Evolutionary conservation across 2,329 filamentous ascomycete species (phyloP).

Genomic region (Colletotrichum sp.): DNA sequence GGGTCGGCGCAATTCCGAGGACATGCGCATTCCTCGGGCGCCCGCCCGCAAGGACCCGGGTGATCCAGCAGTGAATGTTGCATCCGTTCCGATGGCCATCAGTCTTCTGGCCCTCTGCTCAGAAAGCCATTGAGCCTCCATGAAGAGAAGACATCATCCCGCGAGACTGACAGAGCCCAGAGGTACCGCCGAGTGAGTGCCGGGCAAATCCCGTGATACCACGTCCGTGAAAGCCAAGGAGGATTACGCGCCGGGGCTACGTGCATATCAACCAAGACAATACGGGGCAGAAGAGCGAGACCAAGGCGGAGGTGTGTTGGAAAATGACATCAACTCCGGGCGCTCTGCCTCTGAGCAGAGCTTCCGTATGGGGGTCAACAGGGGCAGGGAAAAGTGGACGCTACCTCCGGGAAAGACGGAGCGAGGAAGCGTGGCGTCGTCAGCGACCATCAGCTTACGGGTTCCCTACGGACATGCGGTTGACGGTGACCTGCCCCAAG

Average conservation of each 20-base stretch:
- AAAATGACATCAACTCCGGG: conserved; percentile 21
- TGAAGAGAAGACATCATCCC: background rate
- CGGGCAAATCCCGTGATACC: background rate
- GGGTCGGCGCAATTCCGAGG: conserved; percentile 6
- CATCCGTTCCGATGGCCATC: background rate
- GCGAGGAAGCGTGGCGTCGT: conserved; percentile 6
- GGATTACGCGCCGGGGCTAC: background rate
- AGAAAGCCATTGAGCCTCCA: background rate
- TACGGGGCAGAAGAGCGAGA: conserved; percentile 1
- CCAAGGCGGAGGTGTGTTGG: conserved; percentile 18
- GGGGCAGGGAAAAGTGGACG: conserved; percentile 14
- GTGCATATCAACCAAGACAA: conserved; percentile 6
- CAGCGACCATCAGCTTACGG: conserved; percentile 13
- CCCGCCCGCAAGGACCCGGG: background rate
- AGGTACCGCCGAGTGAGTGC: background rate
- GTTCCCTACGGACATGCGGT: background rate
- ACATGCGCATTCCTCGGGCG: background rate
- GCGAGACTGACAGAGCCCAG: background rate
- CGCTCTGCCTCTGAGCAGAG: conserved; percentile 3
- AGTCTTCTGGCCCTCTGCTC: background rate
- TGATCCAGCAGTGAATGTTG: background rate
- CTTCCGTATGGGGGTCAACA: conserved; percentile 7
- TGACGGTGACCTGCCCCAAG: background rate
- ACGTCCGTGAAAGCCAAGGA: background rate
- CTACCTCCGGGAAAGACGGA: conserved; percentile 13